phyloP scores from a whole-genome alignment of 2,329 filamentous ascomycete species.

The Claviceps purpurea region DNA sequence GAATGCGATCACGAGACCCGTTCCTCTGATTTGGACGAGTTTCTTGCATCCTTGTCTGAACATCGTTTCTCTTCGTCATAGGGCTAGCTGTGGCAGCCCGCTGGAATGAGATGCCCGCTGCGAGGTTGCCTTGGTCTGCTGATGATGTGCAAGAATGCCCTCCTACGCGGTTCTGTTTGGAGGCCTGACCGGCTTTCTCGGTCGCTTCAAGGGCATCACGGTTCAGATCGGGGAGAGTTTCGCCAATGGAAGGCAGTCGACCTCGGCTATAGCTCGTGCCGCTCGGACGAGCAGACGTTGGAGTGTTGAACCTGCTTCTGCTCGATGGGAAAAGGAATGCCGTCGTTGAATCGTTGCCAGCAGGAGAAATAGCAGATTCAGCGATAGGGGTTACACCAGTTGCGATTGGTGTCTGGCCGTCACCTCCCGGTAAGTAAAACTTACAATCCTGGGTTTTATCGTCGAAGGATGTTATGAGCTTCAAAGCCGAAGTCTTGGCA shows the following conservation, averaged over 20 bases:
- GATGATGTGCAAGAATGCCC: slow-evolving; percentile 24
- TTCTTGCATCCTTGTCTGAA: slow-evolving; percentile 48
- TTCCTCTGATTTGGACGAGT: slow-evolving; percentile 47
- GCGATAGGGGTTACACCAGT: slow-evolving; percentile 81
- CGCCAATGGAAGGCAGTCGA: slow-evolving; percentile 67
- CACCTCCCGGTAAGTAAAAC: slow-evolving; percentile 45
- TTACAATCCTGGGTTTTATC: slow-evolving; percentile 47
- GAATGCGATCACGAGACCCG: slow-evolving; percentile 66
- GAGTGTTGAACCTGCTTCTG: slow-evolving; percentile 56
- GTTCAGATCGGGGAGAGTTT: slow-evolving; percentile 27
- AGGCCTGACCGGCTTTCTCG: slow-evolving; percentile 12
- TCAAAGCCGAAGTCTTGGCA: slow-evolving; percentile 71
- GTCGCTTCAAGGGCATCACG: slow-evolving; percentile 15
- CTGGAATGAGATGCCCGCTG: slow-evolving; percentile 34
- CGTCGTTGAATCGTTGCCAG: slow-evolving; percentile 50
- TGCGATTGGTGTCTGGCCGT: slow-evolving; percentile 60
- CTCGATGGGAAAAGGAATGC: slow-evolving; percentile 55
- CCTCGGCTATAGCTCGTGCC: slow-evolving; percentile 47
- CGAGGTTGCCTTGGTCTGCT: slow-evolving; percentile 28
- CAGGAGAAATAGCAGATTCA: slow-evolving; percentile 53
- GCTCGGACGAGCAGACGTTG: slow-evolving; percentile 47
- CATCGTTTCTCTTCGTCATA: slow-evolving; percentile 49
- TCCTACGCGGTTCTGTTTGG: slow-evolving; percentile 16
- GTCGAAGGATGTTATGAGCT: slow-evolving; percentile 83
- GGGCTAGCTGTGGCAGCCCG: slow-evolving; percentile 57